Percentiles rank a stretch among this genome's conserved stretches.
These are phyloP conservation scores for Amanita subjunquillea DNA, from an alignment of 768 basidiomycete genomes.

Conservation along the genomic window DNA sequence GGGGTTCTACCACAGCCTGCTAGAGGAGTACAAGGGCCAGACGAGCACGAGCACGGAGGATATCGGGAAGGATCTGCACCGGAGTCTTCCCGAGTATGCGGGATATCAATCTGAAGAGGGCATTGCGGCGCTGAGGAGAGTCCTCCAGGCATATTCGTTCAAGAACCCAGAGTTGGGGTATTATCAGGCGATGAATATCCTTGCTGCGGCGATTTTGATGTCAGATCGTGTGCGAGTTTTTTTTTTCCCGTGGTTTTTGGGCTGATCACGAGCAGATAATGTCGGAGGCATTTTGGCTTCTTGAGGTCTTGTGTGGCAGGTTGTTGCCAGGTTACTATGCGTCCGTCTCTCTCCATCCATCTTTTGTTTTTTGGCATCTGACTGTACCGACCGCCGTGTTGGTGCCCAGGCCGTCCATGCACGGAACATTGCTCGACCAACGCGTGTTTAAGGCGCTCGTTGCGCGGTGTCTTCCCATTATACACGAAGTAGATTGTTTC, in stretches of 20 bases:
- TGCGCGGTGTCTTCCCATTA: constrained; percentile 78
- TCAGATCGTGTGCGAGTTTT: constrained; percentile 24
- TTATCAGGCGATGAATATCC: constrained; percentile 98
- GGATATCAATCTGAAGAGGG: constrained; percentile 91
- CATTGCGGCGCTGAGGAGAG: constrained; percentile 74
- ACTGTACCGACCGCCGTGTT: too few relatives aligned
- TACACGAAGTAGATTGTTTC: constrained; percentile 95
- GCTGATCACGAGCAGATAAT: constrained; percentile 57
- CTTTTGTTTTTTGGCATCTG: too few relatives aligned
- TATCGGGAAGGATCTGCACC: constrained; percentile 96
- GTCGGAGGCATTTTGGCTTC: constrained; percentile 97
- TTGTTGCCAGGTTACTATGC: constrained; percentile 96
- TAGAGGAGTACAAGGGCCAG: constrained; percentile 69
- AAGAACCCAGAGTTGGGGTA: constrained; percentile 93
- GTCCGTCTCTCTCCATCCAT: constrained; percentile 27
- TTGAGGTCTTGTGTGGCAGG: constrained; percentile 90
- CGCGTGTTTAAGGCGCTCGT: constrained; percentile 95
- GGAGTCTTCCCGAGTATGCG: constrained; percentile 93
- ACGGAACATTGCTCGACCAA: constrained; percentile 97
- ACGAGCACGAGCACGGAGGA: constrained; percentile 90
- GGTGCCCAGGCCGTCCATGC: constrained; percentile 80
- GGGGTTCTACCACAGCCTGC: constrained; percentile 65
- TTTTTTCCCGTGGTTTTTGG: not conserved
- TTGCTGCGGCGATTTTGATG: constrained; percentile 93
- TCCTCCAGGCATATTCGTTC: constrained; percentile 92